phyloP scores from a whole-genome alignment of 2,329 filamentous ascomycete genomes.

The Fusarium longipes region DNA sequence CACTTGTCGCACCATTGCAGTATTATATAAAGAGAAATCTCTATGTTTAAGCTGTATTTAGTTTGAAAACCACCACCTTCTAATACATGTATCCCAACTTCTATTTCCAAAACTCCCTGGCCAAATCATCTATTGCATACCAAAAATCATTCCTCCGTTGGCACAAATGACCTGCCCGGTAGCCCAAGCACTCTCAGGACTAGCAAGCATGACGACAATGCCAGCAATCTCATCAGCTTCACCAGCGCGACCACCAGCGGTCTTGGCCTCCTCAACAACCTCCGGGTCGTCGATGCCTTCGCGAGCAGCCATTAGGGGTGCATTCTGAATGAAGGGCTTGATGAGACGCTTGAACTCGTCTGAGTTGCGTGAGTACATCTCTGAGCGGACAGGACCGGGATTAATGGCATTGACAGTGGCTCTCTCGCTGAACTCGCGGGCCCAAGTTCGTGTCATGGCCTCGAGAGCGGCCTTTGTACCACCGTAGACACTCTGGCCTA shows the following conservation, averaged over 20 bases:
- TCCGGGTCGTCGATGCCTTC: constrained; percentile 41
- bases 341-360: constrained; percentile 46
- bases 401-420: constrained; percentile 66
- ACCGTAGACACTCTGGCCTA: constrained; percentile 63
- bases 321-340: constrained; percentile 47
- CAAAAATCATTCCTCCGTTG: constrained; percentile 48
- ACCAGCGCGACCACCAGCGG: constrained; percentile 42
- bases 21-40: neutral
- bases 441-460: constrained; percentile 66
- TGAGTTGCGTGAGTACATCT: constrained; percentile 57
- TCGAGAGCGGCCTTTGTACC: constrained; percentile 66
- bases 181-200: constrained; percentile 45
- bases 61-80: constrained; percentile 20
- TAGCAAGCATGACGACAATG: constrained; percentile 43
- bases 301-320: constrained; percentile 43
- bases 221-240: constrained; percentile 45
- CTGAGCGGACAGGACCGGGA: constrained; percentile 64
- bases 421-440: constrained; percentile 62
- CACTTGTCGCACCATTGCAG: neutral
- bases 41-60: neutral
- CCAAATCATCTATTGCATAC: constrained; percentile 39
- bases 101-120: constrained; percentile 6
- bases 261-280: constrained; percentile 46
- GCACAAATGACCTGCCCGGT: constrained; percentile 47
- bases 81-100: constrained; percentile 23